Evolutionary conservation across 1,139 yeast genomes (phyloP).

Genomic region (Hyphopichia buzzinii): DNA sequence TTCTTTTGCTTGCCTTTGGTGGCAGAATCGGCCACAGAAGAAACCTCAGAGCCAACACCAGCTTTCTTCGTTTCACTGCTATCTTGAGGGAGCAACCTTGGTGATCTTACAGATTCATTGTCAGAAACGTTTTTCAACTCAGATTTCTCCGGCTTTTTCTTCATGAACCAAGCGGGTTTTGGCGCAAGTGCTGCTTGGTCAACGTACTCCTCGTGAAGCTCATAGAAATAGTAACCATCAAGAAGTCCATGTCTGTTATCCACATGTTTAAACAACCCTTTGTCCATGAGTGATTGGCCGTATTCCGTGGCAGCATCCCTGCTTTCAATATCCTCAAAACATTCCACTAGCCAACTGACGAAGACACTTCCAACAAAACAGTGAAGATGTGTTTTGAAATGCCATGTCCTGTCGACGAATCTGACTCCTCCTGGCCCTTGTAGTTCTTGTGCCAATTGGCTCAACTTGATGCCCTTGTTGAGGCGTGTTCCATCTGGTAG

Average conservation of each 20-base stretch:
- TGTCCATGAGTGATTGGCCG: slow-evolving; percentile 75
- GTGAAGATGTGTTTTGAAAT: slow-evolving; percentile 71
- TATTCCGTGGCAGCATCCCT: slow-evolving; percentile 79
- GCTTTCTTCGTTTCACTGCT: slow-evolving; percentile 20
- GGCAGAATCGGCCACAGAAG: slow-evolving; percentile 33
- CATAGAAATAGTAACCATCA: slow-evolving; percentile 92
- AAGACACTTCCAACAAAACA: slow-evolving; percentile 86
- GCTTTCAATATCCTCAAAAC: slow-evolving; percentile 73
- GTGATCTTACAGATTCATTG: slow-evolving; percentile 27
- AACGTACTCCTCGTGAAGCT: slow-evolving; percentile 57
- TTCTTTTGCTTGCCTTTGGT: slow-evolving; percentile 21
- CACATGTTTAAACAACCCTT: slow-evolving; percentile 74
- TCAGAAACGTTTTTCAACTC: slow-evolving; percentile 27
- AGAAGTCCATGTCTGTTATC: slow-evolving; percentile 78
- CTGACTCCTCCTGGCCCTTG: slow-evolving; percentile 57
- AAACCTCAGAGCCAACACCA: slow-evolving; percentile 28
- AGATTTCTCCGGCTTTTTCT: slow-evolving; percentile 19
- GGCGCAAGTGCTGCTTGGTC: slow-evolving; percentile 27
- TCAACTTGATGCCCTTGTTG: slow-evolving; percentile 34
- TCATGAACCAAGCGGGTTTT: slow-evolving; percentile 30
- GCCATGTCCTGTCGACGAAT: slow-evolving; percentile 86
- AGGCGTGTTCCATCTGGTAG: slow-evolving; percentile 32
- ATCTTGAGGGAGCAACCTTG: slow-evolving; percentile 19
- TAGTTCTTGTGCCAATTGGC: slow-evolving; percentile 60
- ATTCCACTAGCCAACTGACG: slow-evolving; percentile 79